Evolutionary conservation across 1,284 basidiomycete genomes (phyloP).

Genomic region (Anthracocystis walkeri): DNA sequence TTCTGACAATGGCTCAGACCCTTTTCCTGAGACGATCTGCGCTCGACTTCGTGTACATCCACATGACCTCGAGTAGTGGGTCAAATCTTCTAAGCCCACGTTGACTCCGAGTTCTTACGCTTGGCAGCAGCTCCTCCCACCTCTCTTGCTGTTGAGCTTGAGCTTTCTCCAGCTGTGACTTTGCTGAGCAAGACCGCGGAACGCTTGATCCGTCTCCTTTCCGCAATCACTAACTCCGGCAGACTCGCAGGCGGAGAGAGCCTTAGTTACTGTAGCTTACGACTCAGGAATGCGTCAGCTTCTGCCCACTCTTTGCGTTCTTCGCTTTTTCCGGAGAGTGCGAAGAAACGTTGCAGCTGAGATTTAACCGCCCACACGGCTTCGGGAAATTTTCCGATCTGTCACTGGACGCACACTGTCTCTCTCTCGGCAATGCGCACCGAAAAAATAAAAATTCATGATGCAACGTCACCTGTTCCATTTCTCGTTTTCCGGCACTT

Average conservation of each 20-base stretch:
- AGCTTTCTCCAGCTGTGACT: background rate
- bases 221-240: no score
- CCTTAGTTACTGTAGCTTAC: no score
- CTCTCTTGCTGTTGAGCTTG: background rate
- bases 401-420: background rate
- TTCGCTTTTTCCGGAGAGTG: background rate
- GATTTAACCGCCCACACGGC: background rate
- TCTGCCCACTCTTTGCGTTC: background rate
- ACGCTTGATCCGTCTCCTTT: no score
- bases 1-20: background rate
- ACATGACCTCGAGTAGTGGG: constrained; percentile 3
- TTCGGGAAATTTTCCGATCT: constrained; percentile 9
- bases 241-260: no score
- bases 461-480: constrained; percentile 18
- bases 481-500: background rate
- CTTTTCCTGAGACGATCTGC: background rate
- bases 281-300: no score
- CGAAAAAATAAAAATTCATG: background rate
- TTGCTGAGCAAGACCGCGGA: no score
- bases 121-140: background rate
- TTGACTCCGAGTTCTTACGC: background rate
- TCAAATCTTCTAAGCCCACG: constrained; percentile 2
- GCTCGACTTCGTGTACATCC: background rate
- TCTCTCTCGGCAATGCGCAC: constrained; percentile 12
- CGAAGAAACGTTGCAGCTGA: background rate